phyloP scores from a whole-genome alignment of 169 alveolate genomes.

The Cryptosporidium bovis region DNA sequence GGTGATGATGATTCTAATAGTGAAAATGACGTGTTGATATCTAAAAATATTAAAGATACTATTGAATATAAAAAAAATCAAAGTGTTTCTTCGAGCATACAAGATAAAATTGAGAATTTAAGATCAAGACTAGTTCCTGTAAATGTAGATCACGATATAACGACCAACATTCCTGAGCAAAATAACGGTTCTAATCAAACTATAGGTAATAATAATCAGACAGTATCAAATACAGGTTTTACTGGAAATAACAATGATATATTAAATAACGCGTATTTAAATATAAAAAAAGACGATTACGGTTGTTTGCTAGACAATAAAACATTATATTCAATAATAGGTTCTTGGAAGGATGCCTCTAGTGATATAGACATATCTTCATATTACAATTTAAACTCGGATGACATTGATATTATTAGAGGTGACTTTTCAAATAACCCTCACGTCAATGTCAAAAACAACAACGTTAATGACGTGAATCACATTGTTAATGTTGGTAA shows the following conservation, averaged over 20 bases:
- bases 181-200: background rate
- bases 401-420: no score
- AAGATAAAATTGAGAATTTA: constrained; percentile 25
- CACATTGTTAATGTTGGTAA: no score
- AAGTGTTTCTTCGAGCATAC: constrained; percentile 17
- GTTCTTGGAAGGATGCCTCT: constrained; percentile 74
- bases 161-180: background rate
- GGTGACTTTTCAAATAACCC: no score
- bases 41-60: background rate
- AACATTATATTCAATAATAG: constrained; percentile 14
- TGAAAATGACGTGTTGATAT: background rate
- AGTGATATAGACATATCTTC: constrained; percentile 34
- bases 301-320: constrained; percentile 49
- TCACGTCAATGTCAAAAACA: no score
- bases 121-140: constrained; percentile 63
- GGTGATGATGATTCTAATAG: background rate
- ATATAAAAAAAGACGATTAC: constrained; percentile 32
- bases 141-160: constrained; percentile 23
- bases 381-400: no score
- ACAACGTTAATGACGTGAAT: no score
- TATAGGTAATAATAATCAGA: background rate
- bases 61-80: constrained; percentile 4
- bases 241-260: background rate
- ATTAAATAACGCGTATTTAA: no score
- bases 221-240: background rate